Evolutionary conservation across 2,329 filamentous ascomycete genomes (phyloP).

Genomic region (Hymenotorrendiella dingleyae): DNA sequence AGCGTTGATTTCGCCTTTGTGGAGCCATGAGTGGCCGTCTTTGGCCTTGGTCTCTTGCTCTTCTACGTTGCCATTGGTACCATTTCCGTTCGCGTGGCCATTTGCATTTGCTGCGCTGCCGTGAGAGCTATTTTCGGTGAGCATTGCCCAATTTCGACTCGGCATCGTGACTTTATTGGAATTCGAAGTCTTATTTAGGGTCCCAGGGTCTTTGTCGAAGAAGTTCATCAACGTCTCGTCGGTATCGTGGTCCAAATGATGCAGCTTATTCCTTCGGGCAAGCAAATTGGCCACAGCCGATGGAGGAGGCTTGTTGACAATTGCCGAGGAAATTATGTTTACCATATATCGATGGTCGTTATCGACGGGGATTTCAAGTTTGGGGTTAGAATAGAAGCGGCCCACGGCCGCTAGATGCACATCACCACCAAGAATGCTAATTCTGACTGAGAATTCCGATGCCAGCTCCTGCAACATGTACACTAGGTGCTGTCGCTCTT

Average conservation of each 20-base stretch:
- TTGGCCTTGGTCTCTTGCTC: slow-evolving; percentile 34
- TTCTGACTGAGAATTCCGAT: slow-evolving; percentile 77
- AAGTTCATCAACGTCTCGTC: slow-evolving; percentile 92
- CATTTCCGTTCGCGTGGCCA: slow-evolving; percentile 12
- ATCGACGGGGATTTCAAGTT: slow-evolving; percentile 68
- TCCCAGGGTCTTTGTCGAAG: slow-evolving; percentile 84
- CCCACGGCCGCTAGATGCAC: slow-evolving; percentile 89
- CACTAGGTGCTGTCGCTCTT: slow-evolving; percentile 73
- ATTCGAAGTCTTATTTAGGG: slow-evolving; percentile 62
- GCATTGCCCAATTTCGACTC: slow-evolving; percentile 86
- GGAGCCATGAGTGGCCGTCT: slow-evolving; percentile 65
- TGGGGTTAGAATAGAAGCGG: slow-evolving; percentile 89
- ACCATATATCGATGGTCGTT: slow-evolving; percentile 91
- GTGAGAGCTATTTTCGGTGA: slow-evolving; percentile 77
- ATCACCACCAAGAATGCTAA: slow-evolving; percentile 90
- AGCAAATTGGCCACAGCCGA: slow-evolving; percentile 84
- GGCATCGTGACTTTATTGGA: slow-evolving; percentile 86
- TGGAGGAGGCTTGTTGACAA: slow-evolving; percentile 91
- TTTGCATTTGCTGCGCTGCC: slow-evolving; percentile 36
- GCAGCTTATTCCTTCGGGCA: slow-evolving; percentile 80
- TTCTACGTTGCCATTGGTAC: background rate
- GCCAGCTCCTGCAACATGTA: slow-evolving; percentile 78
- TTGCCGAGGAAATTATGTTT: slow-evolving; percentile 89
- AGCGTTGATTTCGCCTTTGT: slow-evolving; percentile 69
- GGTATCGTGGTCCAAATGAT: slow-evolving; percentile 64